These are phyloP conservation scores for Leishmania guyanensis DNA, from an alignment of 208 protist species.

Conservation along the genomic window DNA sequence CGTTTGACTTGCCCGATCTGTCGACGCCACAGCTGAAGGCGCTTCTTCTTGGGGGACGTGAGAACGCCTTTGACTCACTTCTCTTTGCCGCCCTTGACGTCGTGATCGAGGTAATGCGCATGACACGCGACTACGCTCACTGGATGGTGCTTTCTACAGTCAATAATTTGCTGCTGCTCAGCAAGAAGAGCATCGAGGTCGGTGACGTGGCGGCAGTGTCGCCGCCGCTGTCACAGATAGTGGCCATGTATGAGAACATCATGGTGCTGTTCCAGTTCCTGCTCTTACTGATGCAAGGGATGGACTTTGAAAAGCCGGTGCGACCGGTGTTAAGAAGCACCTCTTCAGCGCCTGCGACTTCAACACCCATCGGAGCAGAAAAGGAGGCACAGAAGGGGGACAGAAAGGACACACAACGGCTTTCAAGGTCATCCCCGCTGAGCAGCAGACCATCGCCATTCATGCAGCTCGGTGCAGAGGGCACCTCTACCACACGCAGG, in stretches of 20 bases:
- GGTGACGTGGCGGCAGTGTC: neutral
- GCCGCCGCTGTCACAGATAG: constrained; percentile 21
- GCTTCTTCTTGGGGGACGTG: constrained; percentile 39
- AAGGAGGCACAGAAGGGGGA: neutral
- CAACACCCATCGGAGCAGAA: neutral
- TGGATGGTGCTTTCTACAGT: constrained; percentile 58
- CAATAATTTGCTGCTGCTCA: constrained; percentile 47
- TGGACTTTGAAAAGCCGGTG: constrained; percentile 21
- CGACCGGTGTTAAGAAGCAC: neutral
- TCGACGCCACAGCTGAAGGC: constrained; percentile 38
- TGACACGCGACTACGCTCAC: constrained; percentile 45
- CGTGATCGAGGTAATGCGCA: constrained; percentile 52
- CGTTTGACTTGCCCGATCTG: constrained; percentile 29
- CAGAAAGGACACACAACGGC: neutral
- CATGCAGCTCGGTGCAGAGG: neutral
- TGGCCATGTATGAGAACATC: constrained; percentile 84
- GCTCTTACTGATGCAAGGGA: constrained; percentile 31
- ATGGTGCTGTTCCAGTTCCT: constrained; percentile 40
- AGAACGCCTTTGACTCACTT: constrained; percentile 61
- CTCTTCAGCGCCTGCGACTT: neutral
- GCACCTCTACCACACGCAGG: neutral
- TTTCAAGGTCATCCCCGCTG: neutral
- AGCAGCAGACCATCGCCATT: neutral
- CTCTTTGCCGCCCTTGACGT: constrained; percentile 61
- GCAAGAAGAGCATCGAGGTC: constrained; percentile 31